Base-by-base conservation (phyloP, 768 basidiomycete species). In the Podaxis sp. region DNA sequence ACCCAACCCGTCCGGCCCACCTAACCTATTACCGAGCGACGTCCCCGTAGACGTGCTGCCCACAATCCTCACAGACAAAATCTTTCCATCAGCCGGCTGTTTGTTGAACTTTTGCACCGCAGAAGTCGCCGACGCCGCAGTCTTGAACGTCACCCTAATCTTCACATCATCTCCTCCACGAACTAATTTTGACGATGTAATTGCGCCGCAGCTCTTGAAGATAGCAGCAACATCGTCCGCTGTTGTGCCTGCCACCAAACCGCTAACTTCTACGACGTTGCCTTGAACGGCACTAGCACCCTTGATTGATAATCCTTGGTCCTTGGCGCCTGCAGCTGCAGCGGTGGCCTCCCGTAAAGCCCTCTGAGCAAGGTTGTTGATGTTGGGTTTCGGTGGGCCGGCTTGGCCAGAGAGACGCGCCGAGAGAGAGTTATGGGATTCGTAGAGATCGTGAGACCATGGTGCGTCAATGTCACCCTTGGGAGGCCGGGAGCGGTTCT, bases 191-290 rank as follows among this genome's bases (percentile, higher is more conserved):
- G 78, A 76, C 17, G 80, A 77, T 36, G 83, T 80, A 65, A 90
- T 85, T 19, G 83, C 75, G 6, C 90, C 90, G 67, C 91, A 91
- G 24, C 88, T 85, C 65, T 88, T 87, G 80, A 94, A 94, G 59
- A 93, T 93, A 25, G 92, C 90, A 70, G 86, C 84, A 53, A 94
- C 92, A 72, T 94, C 93, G 15, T 89, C 91, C 15, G 89, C 81
- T 7, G 89, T 93, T 25, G 93, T 94, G 1, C 92, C 93, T 11
- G 75, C 75, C 9, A 88, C 89, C 24, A 94, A 74, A 2, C 90
- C 91, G 2, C 84, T 79, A 24, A 94, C 87, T 70, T 92, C 85
- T 0, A 94, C 85, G 38, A 89, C 85, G 66, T 90, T 91, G 15
- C 86, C 85, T 43, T 80, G 74, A 27, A 72, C 66, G 1, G 76